phyloP scores from a whole-genome alignment of 305 asterid species.

The Withania somnifera region DNA sequence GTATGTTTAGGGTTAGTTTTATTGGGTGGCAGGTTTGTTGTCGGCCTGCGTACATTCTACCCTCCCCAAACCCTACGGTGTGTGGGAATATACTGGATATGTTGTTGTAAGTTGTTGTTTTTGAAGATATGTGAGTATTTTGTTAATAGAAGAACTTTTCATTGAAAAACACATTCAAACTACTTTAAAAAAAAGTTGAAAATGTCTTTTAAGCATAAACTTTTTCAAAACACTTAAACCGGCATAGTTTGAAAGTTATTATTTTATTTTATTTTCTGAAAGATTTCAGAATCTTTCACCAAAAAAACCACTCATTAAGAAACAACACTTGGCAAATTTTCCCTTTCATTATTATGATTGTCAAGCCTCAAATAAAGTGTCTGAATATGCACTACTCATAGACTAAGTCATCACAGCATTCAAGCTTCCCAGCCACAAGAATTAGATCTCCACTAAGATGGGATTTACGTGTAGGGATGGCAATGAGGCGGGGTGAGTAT shows the following conservation, averaged over 20 bases:
- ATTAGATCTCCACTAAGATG: background rate
- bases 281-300: background rate
- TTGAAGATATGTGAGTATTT: background rate
- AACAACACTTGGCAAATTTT: too few species aligned
- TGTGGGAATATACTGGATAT: too few species aligned
- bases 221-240: background rate
- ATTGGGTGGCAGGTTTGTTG: too few species aligned
- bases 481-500: too few species aligned
- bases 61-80: too few species aligned
- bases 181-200: background rate
- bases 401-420: background rate
- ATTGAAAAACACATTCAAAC: background rate
- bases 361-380: background rate
- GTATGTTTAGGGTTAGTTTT: too few species aligned
- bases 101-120: too few species aligned
- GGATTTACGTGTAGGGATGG: background rate
- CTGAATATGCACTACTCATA: background rate
- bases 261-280: background rate
- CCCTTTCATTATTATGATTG: background rate
- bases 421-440: background rate
- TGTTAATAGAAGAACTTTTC: background rate
- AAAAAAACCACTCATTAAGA: background rate
- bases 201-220: background rate
- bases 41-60: too few species aligned
- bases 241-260: background rate